Percentiles rank a stretch among this genome's conserved stretches.
phyloP scores from a whole-genome alignment of 805 yeast species.

The Wickerhamomyces bovis region DNA sequence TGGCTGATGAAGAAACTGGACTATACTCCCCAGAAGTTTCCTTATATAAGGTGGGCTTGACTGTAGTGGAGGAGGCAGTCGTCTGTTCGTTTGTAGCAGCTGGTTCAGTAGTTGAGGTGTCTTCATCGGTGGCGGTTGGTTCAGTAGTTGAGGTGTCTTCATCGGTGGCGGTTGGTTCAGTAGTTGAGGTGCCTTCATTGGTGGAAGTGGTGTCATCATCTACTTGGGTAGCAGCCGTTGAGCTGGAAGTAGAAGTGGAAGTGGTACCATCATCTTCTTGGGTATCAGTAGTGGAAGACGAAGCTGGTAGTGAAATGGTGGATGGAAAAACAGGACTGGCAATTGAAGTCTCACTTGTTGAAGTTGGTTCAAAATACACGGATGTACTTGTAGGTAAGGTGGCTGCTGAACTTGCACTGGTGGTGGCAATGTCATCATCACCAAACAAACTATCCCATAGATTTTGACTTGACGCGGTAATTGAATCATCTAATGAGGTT shows the following conservation, averaged over 20 bases:
- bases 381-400: neutral
- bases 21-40: too few species aligned
- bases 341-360: conserved; percentile 1
- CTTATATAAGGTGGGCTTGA: too few species aligned
- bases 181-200: neutral
- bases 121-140: conserved; percentile 2
- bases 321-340: conserved; percentile 19
- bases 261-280: neutral
- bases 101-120: neutral
- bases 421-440: neutral
- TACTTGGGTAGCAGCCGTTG: too few species aligned
- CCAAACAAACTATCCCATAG: neutral
- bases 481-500: neutral
- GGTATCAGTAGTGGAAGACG: conserved; percentile 2
- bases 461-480: neutral
- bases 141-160: conserved; percentile 1
- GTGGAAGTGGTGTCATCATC: conserved; percentile 1
- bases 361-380: neutral
- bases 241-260: too few species aligned
- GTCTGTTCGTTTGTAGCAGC: neutral
- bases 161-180: neutral
- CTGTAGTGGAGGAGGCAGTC: too few species aligned
- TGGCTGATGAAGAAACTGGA: neutral
- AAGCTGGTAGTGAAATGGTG: conserved; percentile 8
- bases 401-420: neutral